A percentile compares a stretch with the other conserved stretches of the same genome.
Conservation (phyloP, 306 rosid species). For the Acacia crassicarpa region DNA sequence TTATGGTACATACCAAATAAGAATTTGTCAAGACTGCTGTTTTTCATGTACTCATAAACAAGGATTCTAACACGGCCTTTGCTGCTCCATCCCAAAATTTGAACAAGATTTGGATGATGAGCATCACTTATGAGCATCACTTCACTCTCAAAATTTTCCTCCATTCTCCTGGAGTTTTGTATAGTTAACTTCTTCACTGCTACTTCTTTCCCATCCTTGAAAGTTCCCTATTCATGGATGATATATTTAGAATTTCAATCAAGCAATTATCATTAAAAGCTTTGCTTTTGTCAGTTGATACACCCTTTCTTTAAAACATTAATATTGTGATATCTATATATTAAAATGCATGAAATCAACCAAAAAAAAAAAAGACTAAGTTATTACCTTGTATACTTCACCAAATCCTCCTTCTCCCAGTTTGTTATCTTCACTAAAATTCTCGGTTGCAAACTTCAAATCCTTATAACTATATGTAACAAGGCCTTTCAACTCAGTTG, state of each 20-base stretch:
- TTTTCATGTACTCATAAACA: background rate
- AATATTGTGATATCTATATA: background rate
- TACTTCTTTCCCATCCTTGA: background rate
- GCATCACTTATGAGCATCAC: background rate
- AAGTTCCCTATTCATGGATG: background rate
- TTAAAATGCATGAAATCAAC: no score
- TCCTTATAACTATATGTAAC: background rate
- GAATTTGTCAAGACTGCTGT: background rate
- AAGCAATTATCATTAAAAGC: background rate
- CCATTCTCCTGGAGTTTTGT: background rate
- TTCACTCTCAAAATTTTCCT: background rate
- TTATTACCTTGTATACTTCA: background rate
- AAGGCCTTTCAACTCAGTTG: background rate
- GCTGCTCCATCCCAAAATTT: background rate
- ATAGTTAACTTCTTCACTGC: background rate
- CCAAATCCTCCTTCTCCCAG: conserved; percentile 6
- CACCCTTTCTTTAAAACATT: background rate
- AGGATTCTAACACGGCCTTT: background rate
- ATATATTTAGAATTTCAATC: background rate
- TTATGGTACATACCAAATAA: background rate
- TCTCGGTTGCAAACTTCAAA: background rate
- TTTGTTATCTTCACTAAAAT: background rate
- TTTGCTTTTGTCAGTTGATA: background rate
- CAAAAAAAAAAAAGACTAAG: background rate
- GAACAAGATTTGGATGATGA: background rate